phyloP scores from a whole-genome alignment of 169 alveolate genomes.

The Haemoproteus tartakovskyi region DNA sequence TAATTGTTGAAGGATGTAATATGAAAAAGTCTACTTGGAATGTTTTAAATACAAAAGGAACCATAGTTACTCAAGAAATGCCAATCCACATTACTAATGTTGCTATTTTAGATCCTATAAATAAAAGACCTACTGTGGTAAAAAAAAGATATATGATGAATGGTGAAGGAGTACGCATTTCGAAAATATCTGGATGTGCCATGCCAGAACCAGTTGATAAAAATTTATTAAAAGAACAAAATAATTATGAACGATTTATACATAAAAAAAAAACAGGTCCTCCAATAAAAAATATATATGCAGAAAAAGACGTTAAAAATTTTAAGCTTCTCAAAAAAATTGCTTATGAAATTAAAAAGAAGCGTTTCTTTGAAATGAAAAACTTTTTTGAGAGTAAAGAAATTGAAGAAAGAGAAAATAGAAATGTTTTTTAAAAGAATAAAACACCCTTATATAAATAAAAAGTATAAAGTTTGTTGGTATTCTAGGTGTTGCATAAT shows the following conservation, averaged over 20 bases:
- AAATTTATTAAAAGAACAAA: constrained; percentile 60
- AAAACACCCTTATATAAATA: no score
- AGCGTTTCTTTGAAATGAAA: constrained; percentile 48
- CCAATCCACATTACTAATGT: constrained; percentile 90
- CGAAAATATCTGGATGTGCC: constrained; percentile 81
- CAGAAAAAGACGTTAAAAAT: constrained; percentile 68
- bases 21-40: constrained; percentile 85
- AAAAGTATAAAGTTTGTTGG: no score
- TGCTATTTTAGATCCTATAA: constrained; percentile 87
- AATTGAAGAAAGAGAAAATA: no score
- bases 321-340: constrained; percentile 43
- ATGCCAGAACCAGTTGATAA: constrained; percentile 77
- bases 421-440: no score
- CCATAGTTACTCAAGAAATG: constrained; percentile 82
- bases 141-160: constrained; percentile 83
- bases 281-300: constrained; percentile 66
- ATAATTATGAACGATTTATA: constrained; percentile 67
- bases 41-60: constrained; percentile 69
- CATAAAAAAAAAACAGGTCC: constrained; percentile 68
- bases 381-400: constrained; percentile 4
- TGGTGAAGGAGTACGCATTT: constrained; percentile 87
- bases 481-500: no score
- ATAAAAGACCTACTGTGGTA: constrained; percentile 87
- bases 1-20: constrained; percentile 86
- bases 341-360: constrained; percentile 54